Conservation (phyloP, 331 rosid species). For the Malus hybrid region DNA sequence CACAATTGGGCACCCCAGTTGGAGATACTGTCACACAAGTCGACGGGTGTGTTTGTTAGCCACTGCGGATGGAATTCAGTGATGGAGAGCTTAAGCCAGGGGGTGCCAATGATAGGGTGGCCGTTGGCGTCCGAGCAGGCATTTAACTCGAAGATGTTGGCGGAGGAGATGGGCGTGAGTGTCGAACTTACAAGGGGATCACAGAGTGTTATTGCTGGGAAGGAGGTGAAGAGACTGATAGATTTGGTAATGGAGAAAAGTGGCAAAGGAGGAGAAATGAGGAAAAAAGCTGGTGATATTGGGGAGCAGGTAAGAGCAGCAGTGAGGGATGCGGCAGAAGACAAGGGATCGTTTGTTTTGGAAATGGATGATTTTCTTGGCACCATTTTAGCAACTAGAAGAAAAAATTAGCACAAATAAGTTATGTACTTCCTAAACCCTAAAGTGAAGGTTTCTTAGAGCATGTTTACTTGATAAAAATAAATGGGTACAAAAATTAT, state of each 20-base stretch:
- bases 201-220: slow-evolving; percentile 20
- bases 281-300: slow-evolving; percentile 34
- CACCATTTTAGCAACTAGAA: slow-evolving; percentile 5
- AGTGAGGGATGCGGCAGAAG: slow-evolving; percentile 14
- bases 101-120: slow-evolving; percentile 68
- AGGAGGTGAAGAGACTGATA: slow-evolving; percentile 39
- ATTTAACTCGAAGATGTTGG: slow-evolving; percentile 55
- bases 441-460: no score
- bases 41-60: slow-evolving; percentile 46
- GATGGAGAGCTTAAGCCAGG: slow-evolving; percentile 48
- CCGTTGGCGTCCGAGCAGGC: slow-evolving; percentile 67
- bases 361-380: slow-evolving; percentile 40
- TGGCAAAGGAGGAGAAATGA: slow-evolving; percentile 55
- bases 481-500: no score
- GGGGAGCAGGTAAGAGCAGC: slow-evolving; percentile 35
- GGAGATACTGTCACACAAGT: slow-evolving; percentile 51
- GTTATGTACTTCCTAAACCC: no score
- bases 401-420: not conserved
- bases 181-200: slow-evolving; percentile 43
- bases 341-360: slow-evolving; percentile 31
- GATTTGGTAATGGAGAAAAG: slow-evolving; percentile 32
- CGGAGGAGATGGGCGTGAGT: slow-evolving; percentile 57
- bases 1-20: slow-evolving; percentile 59
- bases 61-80: slow-evolving; percentile 41
- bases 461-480: no score